Evolutionary conservation across 1,284 basidiomycete genomes (phyloP).

Genomic region (Chalciporus piperatoides): DNA sequence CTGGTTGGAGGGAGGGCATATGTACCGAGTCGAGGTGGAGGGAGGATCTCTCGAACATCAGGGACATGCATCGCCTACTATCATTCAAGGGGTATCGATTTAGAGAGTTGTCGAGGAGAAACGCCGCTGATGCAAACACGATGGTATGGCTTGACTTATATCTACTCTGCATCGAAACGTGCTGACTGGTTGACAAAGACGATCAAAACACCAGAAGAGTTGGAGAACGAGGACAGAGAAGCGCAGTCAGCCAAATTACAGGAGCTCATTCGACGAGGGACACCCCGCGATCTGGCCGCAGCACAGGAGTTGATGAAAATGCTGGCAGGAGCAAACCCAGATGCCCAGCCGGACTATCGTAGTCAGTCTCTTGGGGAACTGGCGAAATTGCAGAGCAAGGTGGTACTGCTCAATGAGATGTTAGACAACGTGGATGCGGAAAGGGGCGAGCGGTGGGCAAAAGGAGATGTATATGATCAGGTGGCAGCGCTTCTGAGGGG

Average conservation of each 20-base stretch:
- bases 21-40: slow-evolving; percentile 90
- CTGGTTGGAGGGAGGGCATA: slow-evolving; percentile 94
- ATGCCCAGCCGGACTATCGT: slow-evolving; percentile 90
- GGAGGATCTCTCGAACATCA: slow-evolving; percentile 95
- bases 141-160: slow-evolving; percentile 40
- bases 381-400: slow-evolving; percentile 92
- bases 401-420: slow-evolving; percentile 94
- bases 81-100: slow-evolving; percentile 97
- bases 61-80: slow-evolving; percentile 96
- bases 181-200: slow-evolving; percentile 48
- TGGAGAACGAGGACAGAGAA: slow-evolving; percentile 93
- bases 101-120: slow-evolving; percentile 55
- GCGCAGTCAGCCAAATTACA: slow-evolving; percentile 98
- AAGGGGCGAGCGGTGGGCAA: slow-evolving; percentile 70
- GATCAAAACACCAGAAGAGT: slow-evolving; percentile 92
- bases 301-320: slow-evolving; percentile 99
- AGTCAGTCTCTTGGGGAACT: slow-evolving; percentile 87
- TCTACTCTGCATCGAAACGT: not conserved
- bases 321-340: slow-evolving; percentile 93
- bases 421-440: slow-evolving; percentile 83
- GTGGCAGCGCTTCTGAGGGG: slow-evolving; percentile 80
- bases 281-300: slow-evolving; percentile 90
- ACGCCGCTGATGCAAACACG: slow-evolving; percentile 44
- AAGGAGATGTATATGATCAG: slow-evolving; percentile 97
- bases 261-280: slow-evolving; percentile 94